These are phyloP conservation scores for Ganoderma leucocontextum DNA, from an alignment of 1,284 basidiomycete species.

Conservation along the genomic window DNA sequence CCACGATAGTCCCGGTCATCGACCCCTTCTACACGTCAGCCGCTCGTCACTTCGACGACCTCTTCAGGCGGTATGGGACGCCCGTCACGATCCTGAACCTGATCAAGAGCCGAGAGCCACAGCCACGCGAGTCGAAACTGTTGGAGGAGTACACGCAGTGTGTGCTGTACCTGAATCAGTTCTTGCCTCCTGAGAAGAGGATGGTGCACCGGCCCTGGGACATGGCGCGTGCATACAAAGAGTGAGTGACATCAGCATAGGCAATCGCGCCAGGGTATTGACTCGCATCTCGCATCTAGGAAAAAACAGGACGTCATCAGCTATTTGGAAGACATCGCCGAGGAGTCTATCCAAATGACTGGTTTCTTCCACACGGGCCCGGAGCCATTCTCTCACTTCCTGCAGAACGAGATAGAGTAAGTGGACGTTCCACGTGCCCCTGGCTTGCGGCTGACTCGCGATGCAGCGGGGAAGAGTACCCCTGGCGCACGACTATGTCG, in stretches of 20 bases:
- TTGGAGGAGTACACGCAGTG: conserved; percentile 94
- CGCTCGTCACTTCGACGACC: conserved; percentile 92
- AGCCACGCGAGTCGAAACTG: conserved; percentile 93
- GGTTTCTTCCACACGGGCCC: conserved; percentile 93
- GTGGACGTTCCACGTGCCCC: conserved; percentile 24
- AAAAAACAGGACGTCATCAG: conserved; percentile 97
- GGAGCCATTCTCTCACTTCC: conserved; percentile 76
- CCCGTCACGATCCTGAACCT: conserved; percentile 96
- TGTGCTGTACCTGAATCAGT: conserved; percentile 94
- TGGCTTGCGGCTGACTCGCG: conserved; percentile 35
- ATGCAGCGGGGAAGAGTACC: conserved; percentile 20
- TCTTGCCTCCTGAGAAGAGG: conserved; percentile 86
- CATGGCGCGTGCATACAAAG: conserved; percentile 92
- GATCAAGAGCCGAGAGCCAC: conserved; percentile 86
- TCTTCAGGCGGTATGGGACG: conserved; percentile 90
- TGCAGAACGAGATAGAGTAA: conserved; percentile 59
- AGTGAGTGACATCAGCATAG: conserved; percentile 51
- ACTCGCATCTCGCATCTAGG: conserved; percentile 48
- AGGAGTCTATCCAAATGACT: conserved; percentile 92
- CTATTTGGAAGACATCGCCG: conserved; percentile 94
- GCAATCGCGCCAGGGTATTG: neutral
- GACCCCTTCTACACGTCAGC: conserved; percentile 97
- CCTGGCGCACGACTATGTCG: conserved; percentile 75
- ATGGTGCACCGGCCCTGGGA: conserved; percentile 97
- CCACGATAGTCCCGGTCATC: conserved; percentile 81